Evolutionary conservation across 1,284 basidiomycete genomes (phyloP).

Genomic region (Trametes polyzona): DNA sequence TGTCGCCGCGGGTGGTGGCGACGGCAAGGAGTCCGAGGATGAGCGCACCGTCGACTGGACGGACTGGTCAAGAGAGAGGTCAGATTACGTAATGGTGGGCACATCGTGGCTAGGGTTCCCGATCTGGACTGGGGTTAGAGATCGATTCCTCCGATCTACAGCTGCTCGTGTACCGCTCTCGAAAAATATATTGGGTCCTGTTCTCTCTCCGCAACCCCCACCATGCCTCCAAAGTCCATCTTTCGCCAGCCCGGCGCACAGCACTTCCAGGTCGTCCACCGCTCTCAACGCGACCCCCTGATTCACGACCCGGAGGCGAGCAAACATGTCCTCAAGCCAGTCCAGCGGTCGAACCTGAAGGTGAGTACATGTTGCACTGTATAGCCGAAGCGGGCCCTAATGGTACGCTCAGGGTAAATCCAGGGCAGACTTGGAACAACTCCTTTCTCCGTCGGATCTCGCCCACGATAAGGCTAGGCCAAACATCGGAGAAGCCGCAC

Average conservation of each 20-base stretch:
- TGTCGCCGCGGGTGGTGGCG: slow-evolving; percentile 19
- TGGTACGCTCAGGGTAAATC: slow-evolving; percentile 67
- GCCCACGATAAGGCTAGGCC: slow-evolving; percentile 46
- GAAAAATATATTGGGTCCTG: slow-evolving; percentile 5
- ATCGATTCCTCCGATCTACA: slow-evolving; percentile 25
- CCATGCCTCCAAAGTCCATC: slow-evolving; percentile 79
- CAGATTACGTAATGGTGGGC: slow-evolving; percentile 27
- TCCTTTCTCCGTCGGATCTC: slow-evolving; percentile 64
- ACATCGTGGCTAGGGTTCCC: slow-evolving; percentile 21
- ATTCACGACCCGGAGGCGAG: slow-evolving; percentile 93
- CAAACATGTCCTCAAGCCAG: slow-evolving; percentile 85
- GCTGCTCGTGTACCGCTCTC: slow-evolving; percentile 10
- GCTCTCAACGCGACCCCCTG: slow-evolving; percentile 94
- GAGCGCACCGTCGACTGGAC: slow-evolving; percentile 21
- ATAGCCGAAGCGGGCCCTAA: not conserved
- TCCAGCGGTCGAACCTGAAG: slow-evolving; percentile 77
- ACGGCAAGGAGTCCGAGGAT: slow-evolving; percentile 22
- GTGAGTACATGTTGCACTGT: slow-evolving; percentile 38
- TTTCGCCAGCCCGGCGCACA: slow-evolving; percentile 88
- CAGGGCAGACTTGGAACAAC: slow-evolving; percentile 70
- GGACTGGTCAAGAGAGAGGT: slow-evolving; percentile 22
- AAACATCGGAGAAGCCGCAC: slow-evolving; percentile 84
- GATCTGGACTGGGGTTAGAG: slow-evolving; percentile 23
- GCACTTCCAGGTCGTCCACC: slow-evolving; percentile 97
- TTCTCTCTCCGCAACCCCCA: not conserved